phyloP scores from a whole-genome alignment of 129 eudicot species.

The Sambucus nigra region DNA sequence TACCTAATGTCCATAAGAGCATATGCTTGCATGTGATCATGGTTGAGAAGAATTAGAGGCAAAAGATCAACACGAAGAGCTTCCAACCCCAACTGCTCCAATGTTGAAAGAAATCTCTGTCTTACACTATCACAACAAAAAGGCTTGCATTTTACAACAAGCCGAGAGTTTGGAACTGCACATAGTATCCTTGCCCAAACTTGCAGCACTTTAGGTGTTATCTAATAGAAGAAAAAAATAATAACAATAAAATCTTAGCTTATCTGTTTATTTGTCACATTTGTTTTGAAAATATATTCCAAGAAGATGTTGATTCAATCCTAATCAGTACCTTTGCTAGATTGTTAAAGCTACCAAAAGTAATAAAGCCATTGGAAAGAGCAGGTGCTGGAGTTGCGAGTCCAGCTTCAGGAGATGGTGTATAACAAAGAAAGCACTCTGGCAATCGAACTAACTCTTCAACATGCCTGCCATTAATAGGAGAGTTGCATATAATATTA shows the following conservation, averaged over 20 bases:
- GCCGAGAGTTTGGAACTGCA: constrained; percentile 92
- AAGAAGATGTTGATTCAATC: neutral
- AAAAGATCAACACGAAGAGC: constrained; percentile 87
- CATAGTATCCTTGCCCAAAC: constrained; percentile 88
- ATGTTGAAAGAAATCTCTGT: constrained; percentile 66
- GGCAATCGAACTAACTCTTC: constrained; percentile 90
- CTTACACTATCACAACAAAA: constrained; percentile 89
- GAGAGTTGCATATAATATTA: constrained; percentile 9
- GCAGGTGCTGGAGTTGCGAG: constrained; percentile 81
- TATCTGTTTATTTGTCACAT: too few species aligned
- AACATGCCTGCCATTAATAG: constrained; percentile 67
- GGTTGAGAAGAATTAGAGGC: constrained; percentile 86
- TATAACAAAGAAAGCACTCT: constrained; percentile 77
- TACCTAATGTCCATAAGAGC: constrained; percentile 98
- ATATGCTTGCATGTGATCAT: constrained; percentile 98
- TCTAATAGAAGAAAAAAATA: constrained; percentile 29
- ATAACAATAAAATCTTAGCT: neutral
- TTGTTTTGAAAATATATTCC: neutral
- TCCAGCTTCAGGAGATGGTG: constrained; percentile 97
- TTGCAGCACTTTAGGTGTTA: constrained; percentile 90
- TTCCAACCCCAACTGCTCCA: constrained; percentile 97
- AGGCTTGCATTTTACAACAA: constrained; percentile 91
- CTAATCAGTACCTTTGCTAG: constrained; percentile 66
- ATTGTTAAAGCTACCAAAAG: constrained; percentile 96
- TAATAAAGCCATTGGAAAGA: constrained; percentile 74